Evolutionary conservation across 805 yeast species (phyloP), one percentile per base, ranked within the genome.

Genomic region (Priceomyces haplophilus): DNA sequence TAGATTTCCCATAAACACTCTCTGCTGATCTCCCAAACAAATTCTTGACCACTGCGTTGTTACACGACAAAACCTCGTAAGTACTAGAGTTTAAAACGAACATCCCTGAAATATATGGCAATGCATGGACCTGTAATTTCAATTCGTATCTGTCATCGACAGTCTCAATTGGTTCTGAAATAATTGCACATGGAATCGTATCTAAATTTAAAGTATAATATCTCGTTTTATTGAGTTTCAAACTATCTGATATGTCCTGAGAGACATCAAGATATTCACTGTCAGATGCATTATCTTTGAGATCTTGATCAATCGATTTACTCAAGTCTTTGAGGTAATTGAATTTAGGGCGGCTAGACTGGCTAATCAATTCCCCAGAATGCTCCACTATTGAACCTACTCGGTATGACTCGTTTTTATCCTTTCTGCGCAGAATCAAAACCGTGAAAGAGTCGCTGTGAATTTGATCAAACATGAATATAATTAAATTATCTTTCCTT

Each of bases 101-200:
- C 20, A 87, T 78, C 32, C 97, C 97, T 1, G 96, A 93, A 52
- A 88, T 85, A 61, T 87, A 86, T 0, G 96, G 96, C 52, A 88
- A 62, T 3, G 90, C 73, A 55, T 85, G 90, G 15, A 88, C 73
- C 50, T 85, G 83, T 42, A 87, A 56, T 53, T 83, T 78, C 16
- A 82, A 58, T 45, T 69, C 71, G 24, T 50, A 49, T 17, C 56
- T 57, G 12, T 71, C 66, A 30, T 68, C 73, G 40, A 73, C 71
- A n/a, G 55, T 54, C 40, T 79, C 79, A 17, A 82, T 53, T 0
- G 81, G 78, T 24, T 76, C 77, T 1, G 86, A 77, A 0, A 88
- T 76, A 4, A 82, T 73, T 1, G 93, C 93, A 68, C 90, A 83
- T 0, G 95, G 95, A 10, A 81, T 73, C 56, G 72, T 74, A 31